phyloP scores from a whole-genome alignment of 805 yeast genomes.

The Cephaloascus fragrans region DNA sequence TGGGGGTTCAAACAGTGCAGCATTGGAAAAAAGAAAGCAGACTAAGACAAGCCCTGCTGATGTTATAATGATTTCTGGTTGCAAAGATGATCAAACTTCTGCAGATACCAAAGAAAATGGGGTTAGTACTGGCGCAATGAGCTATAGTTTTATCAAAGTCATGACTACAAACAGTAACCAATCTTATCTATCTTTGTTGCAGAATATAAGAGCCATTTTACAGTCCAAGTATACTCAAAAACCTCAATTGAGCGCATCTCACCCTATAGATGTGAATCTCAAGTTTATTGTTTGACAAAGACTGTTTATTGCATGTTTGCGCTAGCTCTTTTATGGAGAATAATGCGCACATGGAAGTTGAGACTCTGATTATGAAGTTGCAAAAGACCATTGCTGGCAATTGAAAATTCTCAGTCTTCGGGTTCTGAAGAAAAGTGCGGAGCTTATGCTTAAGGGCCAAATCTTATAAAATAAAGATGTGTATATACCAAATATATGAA shows the following conservation, averaged over 20 bases:
- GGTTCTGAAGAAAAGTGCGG: too few species aligned
- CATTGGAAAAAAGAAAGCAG: slow-evolving; percentile 33
- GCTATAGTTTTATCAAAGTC: slow-evolving; percentile 65
- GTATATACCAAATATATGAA: too few species aligned
- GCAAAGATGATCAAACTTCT: slow-evolving; percentile 69
- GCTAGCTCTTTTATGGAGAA: too few species aligned
- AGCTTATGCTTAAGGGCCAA: too few species aligned
- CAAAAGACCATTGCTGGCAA: too few species aligned
- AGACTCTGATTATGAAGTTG: too few species aligned
- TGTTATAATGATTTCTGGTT: slow-evolving; percentile 67
- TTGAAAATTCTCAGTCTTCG: too few species aligned
- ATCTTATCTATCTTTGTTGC: slow-evolving; percentile 57
- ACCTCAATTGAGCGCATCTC: slow-evolving; percentile 75
- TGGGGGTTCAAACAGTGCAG: slow-evolving; percentile 20
- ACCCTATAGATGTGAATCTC: slow-evolving; percentile 58
- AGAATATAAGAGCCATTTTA: slow-evolving; percentile 59
- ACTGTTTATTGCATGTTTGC: too few species aligned
- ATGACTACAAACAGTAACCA: slow-evolving; percentile 53
- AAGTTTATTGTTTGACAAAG: slow-evolving; percentile 23
- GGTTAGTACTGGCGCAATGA: slow-evolving; percentile 74
- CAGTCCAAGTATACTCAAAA: slow-evolving; percentile 63
- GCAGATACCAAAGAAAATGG: slow-evolving; percentile 77
- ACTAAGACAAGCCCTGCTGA: slow-evolving; percentile 69
- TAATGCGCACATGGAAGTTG: too few species aligned
- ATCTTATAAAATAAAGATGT: too few species aligned